Base-by-base conservation (phyloP, 116 monocot species). In the Posidonia oceanica region DNA sequence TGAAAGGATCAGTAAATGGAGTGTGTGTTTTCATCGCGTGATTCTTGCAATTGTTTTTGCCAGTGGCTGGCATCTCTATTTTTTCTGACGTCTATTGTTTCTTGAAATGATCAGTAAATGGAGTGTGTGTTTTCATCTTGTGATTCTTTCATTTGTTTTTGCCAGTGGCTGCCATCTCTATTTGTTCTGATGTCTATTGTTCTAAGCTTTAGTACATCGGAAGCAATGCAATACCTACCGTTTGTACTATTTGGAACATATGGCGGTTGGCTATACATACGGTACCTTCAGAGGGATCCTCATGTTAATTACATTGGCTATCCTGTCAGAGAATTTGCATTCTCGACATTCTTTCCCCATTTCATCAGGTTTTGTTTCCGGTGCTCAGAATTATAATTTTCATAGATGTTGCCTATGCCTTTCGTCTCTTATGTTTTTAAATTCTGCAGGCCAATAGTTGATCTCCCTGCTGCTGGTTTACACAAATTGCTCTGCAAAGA, bases 321-420 rank as follows among this genome's bases (percentile, higher is more conserved):
- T 40, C 70, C 70, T 59, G 70, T 39, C 18, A 37, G 39, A 29
- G 70, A 70, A 59, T 59, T 70, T 22, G 38, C 70, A 58, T 70
- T 70, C 57, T 57, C 59, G 18, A 70, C 70, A 70, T 70, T 70
- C 70, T 70, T 70, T 59, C 70, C 70, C 36, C 56, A 58, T 70
- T 70, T 57, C 40, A 41, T 70, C 39, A 70, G 70, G 70, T 70
- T 12, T 42, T 13, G 11, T 20, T 70, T 58, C 40, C 36, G 17
- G 7, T 37, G 36, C 55, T 20, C 20, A 13, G 18, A 67, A 22
- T 51, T 52, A 23, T 12, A 18, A 17, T 48, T 22, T 67, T 48
- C 40, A 8, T 5, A 20, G 13, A 52, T 48, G 13, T 51, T 52
- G 42, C 16, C 13, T 37, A 36, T 52, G 8, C 29, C 52, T 5